Percentiles rank a stretch among this genome's conserved stretches.
These are phyloP conservation scores for Fusarium sp. DNA, from an alignment of 2,329 filamentous ascomycete species.

Conservation along the genomic window DNA sequence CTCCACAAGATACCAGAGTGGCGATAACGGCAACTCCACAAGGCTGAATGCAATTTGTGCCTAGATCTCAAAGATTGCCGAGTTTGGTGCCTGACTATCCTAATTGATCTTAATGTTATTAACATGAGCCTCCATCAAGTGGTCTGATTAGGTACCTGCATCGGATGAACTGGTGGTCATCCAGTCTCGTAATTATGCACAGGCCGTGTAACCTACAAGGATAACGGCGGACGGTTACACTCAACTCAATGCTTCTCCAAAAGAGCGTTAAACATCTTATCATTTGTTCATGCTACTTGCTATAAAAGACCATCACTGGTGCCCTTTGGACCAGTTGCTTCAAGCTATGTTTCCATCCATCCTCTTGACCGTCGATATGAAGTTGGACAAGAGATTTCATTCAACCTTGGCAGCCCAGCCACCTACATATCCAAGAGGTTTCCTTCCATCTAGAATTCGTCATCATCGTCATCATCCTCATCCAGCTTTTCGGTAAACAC, in stretches of 20 bases:
- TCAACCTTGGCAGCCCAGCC: not conserved
- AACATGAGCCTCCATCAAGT: not conserved
- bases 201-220: not conserved
- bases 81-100: not conserved
- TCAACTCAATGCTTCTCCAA: not conserved
- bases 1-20: not conserved
- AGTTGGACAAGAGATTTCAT: not conserved
- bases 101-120: not conserved
- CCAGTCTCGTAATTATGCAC: not conserved
- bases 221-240: not conserved
- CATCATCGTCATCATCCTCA: not conserved
- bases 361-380: not conserved
- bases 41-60: not conserved
- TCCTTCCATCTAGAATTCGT: not conserved
- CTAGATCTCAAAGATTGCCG: not conserved
- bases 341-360: not conserved
- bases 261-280: not conserved
- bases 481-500: slow-evolving; percentile 5
- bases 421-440: not conserved
- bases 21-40: not conserved
- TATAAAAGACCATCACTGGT: not conserved
- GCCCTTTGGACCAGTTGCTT: not conserved
- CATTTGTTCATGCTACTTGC: slow-evolving; percentile 1
- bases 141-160: not conserved
- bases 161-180: not conserved